Evolutionary conservation across 352 stramenopile species (phyloP).

Genomic region (Globisporangium nunn): DNA sequence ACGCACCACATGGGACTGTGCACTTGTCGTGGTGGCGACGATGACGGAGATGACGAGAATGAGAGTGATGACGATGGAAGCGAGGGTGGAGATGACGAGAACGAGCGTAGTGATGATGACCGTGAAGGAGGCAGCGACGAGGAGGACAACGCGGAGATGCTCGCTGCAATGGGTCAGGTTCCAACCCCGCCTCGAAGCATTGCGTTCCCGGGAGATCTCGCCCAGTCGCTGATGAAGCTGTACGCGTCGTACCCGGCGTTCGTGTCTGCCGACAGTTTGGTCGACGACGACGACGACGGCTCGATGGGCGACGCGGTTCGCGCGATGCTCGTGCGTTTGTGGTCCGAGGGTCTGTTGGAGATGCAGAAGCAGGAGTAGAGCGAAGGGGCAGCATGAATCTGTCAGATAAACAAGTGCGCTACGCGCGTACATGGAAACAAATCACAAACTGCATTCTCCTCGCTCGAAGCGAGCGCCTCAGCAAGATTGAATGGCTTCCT

Average conservation of each 20-base stretch:
- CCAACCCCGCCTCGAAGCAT: slow-evolving; percentile 44
- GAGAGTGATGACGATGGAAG: slow-evolving; percentile 13
- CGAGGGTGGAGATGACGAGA: slow-evolving; percentile 21
- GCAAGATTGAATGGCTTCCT: not conserved
- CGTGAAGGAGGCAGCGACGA: slow-evolving; percentile 26
- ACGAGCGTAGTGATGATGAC: slow-evolving; percentile 24
- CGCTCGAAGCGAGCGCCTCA: not conserved
- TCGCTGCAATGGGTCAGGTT: slow-evolving; percentile 24
- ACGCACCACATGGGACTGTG: slow-evolving; percentile 81
- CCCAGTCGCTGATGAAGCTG: slow-evolving; percentile 60
- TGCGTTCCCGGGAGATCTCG: slow-evolving; percentile 54
- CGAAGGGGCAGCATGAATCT: not conserved
- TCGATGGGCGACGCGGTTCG: slow-evolving; percentile 51
- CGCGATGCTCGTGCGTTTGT: slow-evolving; percentile 77
- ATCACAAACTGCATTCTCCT: not conserved
- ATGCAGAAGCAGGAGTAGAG: slow-evolving; percentile 12
- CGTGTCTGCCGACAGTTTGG: slow-evolving; percentile 35
- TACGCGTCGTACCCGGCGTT: slow-evolving; percentile 39
- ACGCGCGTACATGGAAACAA: not conserved
- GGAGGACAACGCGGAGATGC: slow-evolving; percentile 23
- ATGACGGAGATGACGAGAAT: slow-evolving; percentile 12
- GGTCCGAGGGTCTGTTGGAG: slow-evolving; percentile 62
- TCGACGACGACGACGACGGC: slow-evolving; percentile 34
- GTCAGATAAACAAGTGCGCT: not conserved
- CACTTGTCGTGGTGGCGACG: slow-evolving; percentile 34